Evolutionary conservation across 2,329 filamentous ascomycete species (phyloP).

Genomic region (Microdochium paspali): DNA sequence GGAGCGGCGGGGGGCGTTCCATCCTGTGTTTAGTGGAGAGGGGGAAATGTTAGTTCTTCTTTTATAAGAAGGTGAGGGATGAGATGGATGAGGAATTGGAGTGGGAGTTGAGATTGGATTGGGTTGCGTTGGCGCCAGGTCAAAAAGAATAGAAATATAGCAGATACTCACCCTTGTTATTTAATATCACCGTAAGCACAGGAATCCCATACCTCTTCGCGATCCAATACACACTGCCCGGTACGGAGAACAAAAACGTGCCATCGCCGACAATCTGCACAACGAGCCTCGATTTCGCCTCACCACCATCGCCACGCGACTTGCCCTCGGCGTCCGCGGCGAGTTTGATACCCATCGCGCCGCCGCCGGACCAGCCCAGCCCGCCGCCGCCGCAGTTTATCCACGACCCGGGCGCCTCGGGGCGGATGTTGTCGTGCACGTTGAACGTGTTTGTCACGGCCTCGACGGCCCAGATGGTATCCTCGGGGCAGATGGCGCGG

Average conservation of each 20-base stretch:
- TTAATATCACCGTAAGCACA: conserved; percentile 43
- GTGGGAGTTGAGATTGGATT: not conserved
- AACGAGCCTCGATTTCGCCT: conserved; percentile 36
- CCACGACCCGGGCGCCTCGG: conserved; percentile 41
- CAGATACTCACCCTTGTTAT: conserved; percentile 38
- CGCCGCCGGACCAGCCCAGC: conserved; percentile 43
- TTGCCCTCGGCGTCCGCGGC: conserved; percentile 27
- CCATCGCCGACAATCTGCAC: conserved; percentile 48
- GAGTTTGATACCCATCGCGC: conserved; percentile 39
- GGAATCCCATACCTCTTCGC: conserved; percentile 43
- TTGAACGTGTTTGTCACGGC: conserved; percentile 61
- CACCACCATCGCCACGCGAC: conserved; percentile 25
- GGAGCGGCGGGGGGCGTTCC: conserved; percentile 51
- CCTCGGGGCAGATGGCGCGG: conserved; percentile 24
- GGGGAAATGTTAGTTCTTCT: too few species aligned
- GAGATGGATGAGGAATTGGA: not conserved
- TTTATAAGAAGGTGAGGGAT: not conserved
- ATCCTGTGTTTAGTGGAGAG: conserved; percentile 25
- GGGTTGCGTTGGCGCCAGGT: too few species aligned
- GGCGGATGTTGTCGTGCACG: conserved; percentile 59
- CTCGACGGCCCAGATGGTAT: conserved; percentile 65
- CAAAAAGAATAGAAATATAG: not conserved
- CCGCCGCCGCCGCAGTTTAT: conserved; percentile 45
- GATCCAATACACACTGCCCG: conserved; percentile 47
- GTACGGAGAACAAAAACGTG: conserved; percentile 45